Base-by-base conservation (phyloP, 331 rosid species). In the Ulmus americana region DNA sequence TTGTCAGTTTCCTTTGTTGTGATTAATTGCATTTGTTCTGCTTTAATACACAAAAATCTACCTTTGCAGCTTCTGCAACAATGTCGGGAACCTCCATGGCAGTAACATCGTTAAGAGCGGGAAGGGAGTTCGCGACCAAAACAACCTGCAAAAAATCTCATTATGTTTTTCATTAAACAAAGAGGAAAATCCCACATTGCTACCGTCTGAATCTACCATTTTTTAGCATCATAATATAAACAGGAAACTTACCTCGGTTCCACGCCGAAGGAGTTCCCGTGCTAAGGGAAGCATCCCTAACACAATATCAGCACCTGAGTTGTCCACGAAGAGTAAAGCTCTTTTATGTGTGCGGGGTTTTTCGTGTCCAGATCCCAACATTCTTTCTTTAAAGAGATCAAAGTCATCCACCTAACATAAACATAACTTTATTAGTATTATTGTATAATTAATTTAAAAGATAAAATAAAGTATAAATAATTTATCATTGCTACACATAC, bases 11-110 rank as follows among this genome's bases (percentile, higher is more conserved):
- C 50, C 8, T 38, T 5, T 52, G 40, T 18, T 38, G 8, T 45
- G 47, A 55, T 70, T 38, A 35, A 49, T 16, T 42, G 45, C 10
- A 22, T 10, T 41, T 54, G 8, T 49, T 12, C 13, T 55, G 58
- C 15, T 15, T 50, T 57, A 18, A 67, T 39, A 71, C 74, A 57
- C 47, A 18, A 18, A 50, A 55, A 77, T 75, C 59, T 54, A 90
- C 97, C 95, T 90, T 90, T 72, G 97, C 97, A 65, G 97, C 95
- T 84, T 87, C 97, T 45, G 94, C 95, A 45, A 90, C 87, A 61
- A 90, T 87, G 40, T 80, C 97, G 45, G 97, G 97, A 75, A 90
- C 83, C 82, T 90, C 97, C 84, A 78, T 77, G 18, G 97, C 97
- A 44, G 97, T 90, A 38, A 85, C 79, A 71, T 90, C 97, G 52